Base-by-base conservation (phyloP, 805 yeast species). In the Metschnikowia aberdeeniae region DNA sequence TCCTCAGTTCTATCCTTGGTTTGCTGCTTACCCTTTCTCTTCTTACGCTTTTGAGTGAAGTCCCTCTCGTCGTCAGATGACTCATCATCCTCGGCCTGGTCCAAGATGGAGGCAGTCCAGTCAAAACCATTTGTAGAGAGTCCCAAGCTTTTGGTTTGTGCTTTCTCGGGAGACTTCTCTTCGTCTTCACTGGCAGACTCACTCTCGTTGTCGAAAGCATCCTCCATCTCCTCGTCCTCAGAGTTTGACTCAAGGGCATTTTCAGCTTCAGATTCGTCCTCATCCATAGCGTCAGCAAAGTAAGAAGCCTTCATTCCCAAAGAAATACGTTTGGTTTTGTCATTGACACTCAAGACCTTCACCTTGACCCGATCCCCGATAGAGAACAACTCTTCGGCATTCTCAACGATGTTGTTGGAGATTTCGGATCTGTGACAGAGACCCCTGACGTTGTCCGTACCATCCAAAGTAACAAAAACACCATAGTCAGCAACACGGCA, bases 261-360 rank as follows among this genome's bases (percentile, higher is more conserved):
- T 8, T 46, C 55, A 12, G 42, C 50, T 2, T 56, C 63, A 14
- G 35, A 28, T 7, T 59, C 73, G 26, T 46, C 52, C 10, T 49
- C 56, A 30, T 59, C 69, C 11, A 58, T 64, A 17, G 59, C 71
- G n/a, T 56, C 69, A 13, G 68, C 58, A 63, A 92, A 93, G 66
- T 84, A 89, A 3, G 96, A 86, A 2, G 97, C 97, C 70, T 89
- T 92, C 90, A 92, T 83, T 52, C 98, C 97, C 50, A 92, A 75
- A 0, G 96, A 82, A 17, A 92, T 60, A 60, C 86, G 90, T 49
- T 82, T 83, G 72, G 85, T 89, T 9, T 72, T 80, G 1, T 54
- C 45, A 57, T 86, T 82, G 28, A 84, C 71, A 27, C 72, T 76
- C 54, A 90, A 70, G 32, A 92, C 74, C 67, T 84, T 85, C 30